Base-by-base conservation (phyloP, 2,329 filamentous ascomycete genomes). In the Paracamarosporium sp. region DNA sequence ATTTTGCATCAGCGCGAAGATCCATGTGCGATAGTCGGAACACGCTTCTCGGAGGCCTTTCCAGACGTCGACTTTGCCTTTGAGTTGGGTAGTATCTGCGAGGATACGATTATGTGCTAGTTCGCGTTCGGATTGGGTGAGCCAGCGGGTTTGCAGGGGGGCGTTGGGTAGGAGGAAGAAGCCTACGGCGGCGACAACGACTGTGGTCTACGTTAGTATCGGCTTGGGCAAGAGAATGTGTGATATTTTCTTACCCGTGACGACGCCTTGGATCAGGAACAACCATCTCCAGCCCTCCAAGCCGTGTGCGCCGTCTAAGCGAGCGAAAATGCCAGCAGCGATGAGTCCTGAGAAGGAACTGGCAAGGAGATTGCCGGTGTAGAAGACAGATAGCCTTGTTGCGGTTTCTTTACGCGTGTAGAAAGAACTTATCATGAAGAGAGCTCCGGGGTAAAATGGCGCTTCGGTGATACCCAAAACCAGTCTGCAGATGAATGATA, bases 211-310 rank as follows among this genome's bases (percentile, higher is more conserved):
- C n/a, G n/a, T 43, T 46, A 36, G 60, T 36, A 60, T 46, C 15
- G 20, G 30, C 36, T 35, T 35, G 12, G 12, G 5, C 67, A 28
- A 11, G 12, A 50, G n/a, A n/a, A n/a, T n/a, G n/a, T n/a, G n/a
- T n/a, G n/a, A n/a, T n/a, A n/a, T n/a, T n/a, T n/a, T n/a, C 60
- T 20, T 40, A 65, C 62, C 54, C 8, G 76, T 79, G 5, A 72
- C 65, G 1, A 71, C 57, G 4, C 76, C 78, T 61, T 80, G 76
- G 7, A 80, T 75, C 13, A 80, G 73, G 46, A 80, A 81, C 4
- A 80, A 62, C 77, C 78, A 80, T 52, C 73, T 61, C 77, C 80
- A 82, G 0, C 76, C 75, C 22, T 70, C 66, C 0, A 81, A 55
- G 2, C 80, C 79, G 24, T 72, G 66, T 1, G 66, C 72, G 13